phyloP scores from a whole-genome alignment of 2,329 filamentous ascomycete genomes.

The Cladophialophora exuberans region DNA sequence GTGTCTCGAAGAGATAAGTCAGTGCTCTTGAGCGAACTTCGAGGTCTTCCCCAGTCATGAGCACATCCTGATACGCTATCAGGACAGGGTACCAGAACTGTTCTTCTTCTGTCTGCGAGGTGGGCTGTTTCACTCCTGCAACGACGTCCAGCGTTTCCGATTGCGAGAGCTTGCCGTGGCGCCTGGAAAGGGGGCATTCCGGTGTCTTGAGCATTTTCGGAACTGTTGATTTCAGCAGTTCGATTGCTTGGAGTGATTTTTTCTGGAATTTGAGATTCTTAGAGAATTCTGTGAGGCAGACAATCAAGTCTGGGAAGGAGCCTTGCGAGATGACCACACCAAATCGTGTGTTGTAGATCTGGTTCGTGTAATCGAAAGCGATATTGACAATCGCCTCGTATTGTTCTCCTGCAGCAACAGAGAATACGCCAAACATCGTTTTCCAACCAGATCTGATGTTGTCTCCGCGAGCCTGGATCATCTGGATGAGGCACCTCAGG shows the following conservation, averaged over 20 bases:
- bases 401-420: slow-evolving; percentile 87
- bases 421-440: slow-evolving; percentile 99
- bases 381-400: slow-evolving; percentile 96
- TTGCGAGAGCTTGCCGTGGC: slow-evolving; percentile 54
- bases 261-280: slow-evolving; percentile 99
- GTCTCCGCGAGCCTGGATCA: slow-evolving; percentile 96
- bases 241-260: slow-evolving; percentile 94
- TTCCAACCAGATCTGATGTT: slow-evolving; percentile 98
- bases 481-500: slow-evolving; percentile 92
- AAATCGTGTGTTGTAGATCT: slow-evolving; percentile 94
- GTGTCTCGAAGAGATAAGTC: slow-evolving; percentile 94
- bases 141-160: slow-evolving; percentile 49
- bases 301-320: slow-evolving; percentile 92
- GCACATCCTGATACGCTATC: slow-evolving; percentile 96
- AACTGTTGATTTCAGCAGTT: slow-evolving; percentile 90
- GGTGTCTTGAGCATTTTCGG: slow-evolving; percentile 94
- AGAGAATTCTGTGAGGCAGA: slow-evolving; percentile 96
- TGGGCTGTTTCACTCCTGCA: slow-evolving; percentile 64
- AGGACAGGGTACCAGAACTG: slow-evolving; percentile 98
- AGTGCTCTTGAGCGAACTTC: slow-evolving; percentile 88
- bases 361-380: slow-evolving; percentile 93
- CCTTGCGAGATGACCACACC: slow-evolving; percentile 95
- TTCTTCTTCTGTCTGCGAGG: slow-evolving; percentile 87
- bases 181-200: slow-evolving; percentile 85
- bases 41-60: slow-evolving; percentile 98